Base-by-base conservation (phyloP, 2,329 filamentous ascomycete genomes). In the Cytospora schulzeri region DNA sequence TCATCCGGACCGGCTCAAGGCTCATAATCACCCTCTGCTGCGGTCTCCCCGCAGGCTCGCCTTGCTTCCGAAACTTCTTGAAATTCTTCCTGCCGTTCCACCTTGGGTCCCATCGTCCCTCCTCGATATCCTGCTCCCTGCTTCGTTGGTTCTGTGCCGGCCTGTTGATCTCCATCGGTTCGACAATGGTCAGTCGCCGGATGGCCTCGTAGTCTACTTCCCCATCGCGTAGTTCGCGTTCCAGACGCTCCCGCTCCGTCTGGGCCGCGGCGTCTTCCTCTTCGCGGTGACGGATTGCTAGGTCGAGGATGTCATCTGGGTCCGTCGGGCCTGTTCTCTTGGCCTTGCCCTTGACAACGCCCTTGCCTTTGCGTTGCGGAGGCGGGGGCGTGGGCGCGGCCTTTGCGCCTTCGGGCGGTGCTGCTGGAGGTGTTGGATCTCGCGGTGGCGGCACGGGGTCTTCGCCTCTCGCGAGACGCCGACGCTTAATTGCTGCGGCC, bases 11-110 rank as follows among this genome's bases (percentile, higher is more conserved):
- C 74, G 92, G 88, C 68, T 91, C 87, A 4, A 96, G 78, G 0
- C 83, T 78, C 4, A 97, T 86, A 48, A 96, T 90, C 38, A 91
- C 78, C 62, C 78, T 79, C 31, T 78, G 75, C 2, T 71, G 67
- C 7, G 69, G 69, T 35, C 57, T 52, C n/a, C 48, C 55, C 19
- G 11, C 57, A 50, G 57, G 35, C 24, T 84, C 84, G 28, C 85
- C 88, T 60, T 85, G 81, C 62, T 81, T 82, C 26, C 83, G 82
- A 73, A 99, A 99, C 70, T 87, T 91, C 76, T 99, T 99, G 79
- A 97, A 99, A 73, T 99, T 98, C 76, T 92, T 94, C 52, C 94
- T 85, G 0, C 94, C 95, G 73, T 97, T 96, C 95, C 95, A 99
- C 48, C 83, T 83, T 0, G 92, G 88, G 69, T 97, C 86, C 93